Evolutionary conservation across 2,329 filamentous ascomycete genomes (phyloP), one percentile per base, ranked within the genome.

Genomic region (Calonectria hawksworthii): DNA sequence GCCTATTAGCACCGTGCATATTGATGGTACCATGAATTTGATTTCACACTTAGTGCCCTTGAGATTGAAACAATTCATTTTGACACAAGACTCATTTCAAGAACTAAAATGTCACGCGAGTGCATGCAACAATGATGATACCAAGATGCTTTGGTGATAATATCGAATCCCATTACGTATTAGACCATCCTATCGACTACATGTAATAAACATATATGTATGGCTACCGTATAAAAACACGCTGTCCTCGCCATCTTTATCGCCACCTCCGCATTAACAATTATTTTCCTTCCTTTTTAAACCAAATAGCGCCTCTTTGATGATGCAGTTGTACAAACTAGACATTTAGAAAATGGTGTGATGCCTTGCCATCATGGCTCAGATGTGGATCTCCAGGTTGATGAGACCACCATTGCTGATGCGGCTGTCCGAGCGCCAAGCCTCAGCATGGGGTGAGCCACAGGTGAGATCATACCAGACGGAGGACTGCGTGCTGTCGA

Each of bases 381-480:
- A 64, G 23, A 32, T n/a, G 50, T 32, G 32, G 47, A 34, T 44
- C 18, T 38, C 23, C 10, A 65, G 5, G 9, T 47, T 21, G 21
- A 71, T 4, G 36, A 65, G 59, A 47, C 23, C 30, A 4, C 36
- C 59, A 14, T n/a, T 38, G 13, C 51, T 50, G n/a, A 54, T 41
- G n/a, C 63, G 23, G 50, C 50, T 66, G 56, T 28, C 61, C 30
- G 72, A 44, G 68, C 72, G 65, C 82, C 80, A 83, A 64, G 74
- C 68, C 50, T 79, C 59, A 21, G 76, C 75, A 18, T 64, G 77
- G n/a, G 85, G 85, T 28, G 84, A 82, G 23, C 84, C 85, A 74
- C 85, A 86, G 10, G 71, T 77, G 26, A 86, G 72, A 70, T 86
- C 85, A 68, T 81, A 86, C 85, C 85, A 86, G 54, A 74, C 72